These are phyloP conservation scores for Blastobotrys elegans DNA, from an alignment of 1,139 yeast genomes.

Conservation along the genomic window DNA sequence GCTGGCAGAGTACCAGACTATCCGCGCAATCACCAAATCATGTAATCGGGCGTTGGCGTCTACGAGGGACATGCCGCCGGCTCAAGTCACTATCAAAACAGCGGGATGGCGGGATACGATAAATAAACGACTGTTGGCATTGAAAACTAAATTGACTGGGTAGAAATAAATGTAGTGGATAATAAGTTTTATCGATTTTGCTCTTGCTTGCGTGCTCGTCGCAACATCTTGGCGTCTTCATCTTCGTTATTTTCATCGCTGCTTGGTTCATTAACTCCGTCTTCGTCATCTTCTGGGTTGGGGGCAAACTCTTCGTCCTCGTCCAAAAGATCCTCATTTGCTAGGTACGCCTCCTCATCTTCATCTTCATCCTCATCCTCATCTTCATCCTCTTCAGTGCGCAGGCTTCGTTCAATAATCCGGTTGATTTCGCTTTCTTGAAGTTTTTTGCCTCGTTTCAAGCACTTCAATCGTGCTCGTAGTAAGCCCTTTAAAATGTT, in stretches of 20 bases:
- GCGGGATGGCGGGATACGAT: neutral
- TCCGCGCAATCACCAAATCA: constrained; percentile 2
- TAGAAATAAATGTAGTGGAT: neutral
- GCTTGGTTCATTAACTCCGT: neutral
- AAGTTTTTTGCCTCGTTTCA: constrained; percentile 23
- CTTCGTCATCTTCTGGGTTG: neutral
- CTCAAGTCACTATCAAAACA: neutral
- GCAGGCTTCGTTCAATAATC: constrained; percentile 16
- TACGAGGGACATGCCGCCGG: neutral
- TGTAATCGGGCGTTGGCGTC: neutral
- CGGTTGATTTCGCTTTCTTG: constrained; percentile 25
- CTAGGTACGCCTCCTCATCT: constrained; percentile 29
- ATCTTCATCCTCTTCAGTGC: constrained; percentile 10
- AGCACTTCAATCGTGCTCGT: constrained; percentile 52
- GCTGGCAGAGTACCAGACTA: constrained; percentile 6
- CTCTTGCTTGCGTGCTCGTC: neutral
- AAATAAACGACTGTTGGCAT: neutral
- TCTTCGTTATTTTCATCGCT: constrained; percentile 1
- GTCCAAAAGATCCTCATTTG: constrained; percentile 23
- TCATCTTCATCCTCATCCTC: constrained; percentile 27
- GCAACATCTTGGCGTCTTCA: neutral
- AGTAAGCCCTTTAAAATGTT: constrained; percentile 62
- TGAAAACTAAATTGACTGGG: constrained; percentile 1
- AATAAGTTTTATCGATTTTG: neutral
- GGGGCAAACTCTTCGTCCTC: constrained; percentile 21